phyloP scores from a whole-genome alignment of 768 basidiomycete genomes.

The Calocera cornea region DNA sequence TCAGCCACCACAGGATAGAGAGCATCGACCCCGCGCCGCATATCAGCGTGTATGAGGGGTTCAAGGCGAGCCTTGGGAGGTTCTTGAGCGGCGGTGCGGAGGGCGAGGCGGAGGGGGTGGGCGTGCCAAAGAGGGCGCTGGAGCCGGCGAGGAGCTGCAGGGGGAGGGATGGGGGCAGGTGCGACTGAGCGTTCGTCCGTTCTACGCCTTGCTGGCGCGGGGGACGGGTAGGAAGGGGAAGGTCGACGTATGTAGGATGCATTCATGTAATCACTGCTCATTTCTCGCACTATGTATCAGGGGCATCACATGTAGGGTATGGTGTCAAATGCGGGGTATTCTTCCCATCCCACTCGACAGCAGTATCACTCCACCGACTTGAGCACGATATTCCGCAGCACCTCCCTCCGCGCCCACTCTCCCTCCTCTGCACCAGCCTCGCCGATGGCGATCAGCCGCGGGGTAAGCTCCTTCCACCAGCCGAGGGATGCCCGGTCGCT shows the following conservation, averaged over 20 bases:
- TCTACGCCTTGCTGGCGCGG: background rate
- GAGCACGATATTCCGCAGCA: conserved; percentile 12
- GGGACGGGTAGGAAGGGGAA: background rate
- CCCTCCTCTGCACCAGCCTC: conserved; percentile 27
- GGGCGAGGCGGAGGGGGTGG: background rate
- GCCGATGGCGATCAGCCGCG: conserved; percentile 38
- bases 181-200: too few species aligned
- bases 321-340: background rate
- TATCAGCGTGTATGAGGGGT: conserved; percentile 50
- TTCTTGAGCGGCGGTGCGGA: background rate
- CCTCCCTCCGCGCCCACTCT: conserved; percentile 44
- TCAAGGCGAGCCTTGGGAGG: conserved; percentile 18
- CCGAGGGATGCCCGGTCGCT: conserved; percentile 14
- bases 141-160: background rate
- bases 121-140: background rate
- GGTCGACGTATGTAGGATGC: background rate
- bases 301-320: background rate
- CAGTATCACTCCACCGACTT: background rate
- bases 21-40: conserved; percentile 71
- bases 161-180: background rate
- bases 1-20: conserved; percentile 51
- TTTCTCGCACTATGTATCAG: background rate
- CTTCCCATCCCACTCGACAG: too few species aligned
- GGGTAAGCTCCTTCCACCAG: conserved; percentile 41
- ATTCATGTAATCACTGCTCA: background rate